Percentiles rank a stretch among this genome's conserved stretches.
These are phyloP conservation scores for Lagerstroemia fauriei DNA, from an alignment of 441 rosid genomes.

Conservation along the genomic window DNA sequence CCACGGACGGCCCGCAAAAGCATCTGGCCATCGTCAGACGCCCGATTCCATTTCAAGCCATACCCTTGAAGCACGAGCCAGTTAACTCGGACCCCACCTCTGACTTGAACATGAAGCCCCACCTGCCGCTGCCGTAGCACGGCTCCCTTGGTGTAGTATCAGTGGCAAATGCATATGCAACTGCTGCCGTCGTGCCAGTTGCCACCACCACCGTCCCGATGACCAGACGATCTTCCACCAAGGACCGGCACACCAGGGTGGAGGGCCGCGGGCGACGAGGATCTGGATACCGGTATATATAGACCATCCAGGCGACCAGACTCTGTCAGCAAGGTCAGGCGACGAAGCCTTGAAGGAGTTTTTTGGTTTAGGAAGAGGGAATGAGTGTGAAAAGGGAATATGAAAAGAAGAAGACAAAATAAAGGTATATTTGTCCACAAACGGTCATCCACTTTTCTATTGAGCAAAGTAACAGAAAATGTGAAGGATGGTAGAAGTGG, in stretches of 20 bases:
- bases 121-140: neutral
- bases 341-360: conserved; percentile 1
- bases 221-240: conserved; percentile 43
- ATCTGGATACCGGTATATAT: conserved; percentile 63
- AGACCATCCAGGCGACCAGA: conserved; percentile 57
- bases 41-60: conserved; percentile 32
- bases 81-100: conserved; percentile 25
- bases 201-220: conserved; percentile 15
- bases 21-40: conserved; percentile 4
- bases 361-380: too few species aligned
- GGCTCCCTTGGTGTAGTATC: conserved; percentile 31
- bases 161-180: conserved; percentile 28
- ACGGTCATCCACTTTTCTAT: too few species aligned
- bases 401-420: too few species aligned
- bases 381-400: too few species aligned
- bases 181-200: conserved; percentile 11
- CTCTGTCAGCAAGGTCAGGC: neutral
- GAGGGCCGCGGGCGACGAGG: conserved; percentile 73
- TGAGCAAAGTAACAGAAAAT: too few species aligned
- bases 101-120: conserved; percentile 30
- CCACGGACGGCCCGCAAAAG: neutral
- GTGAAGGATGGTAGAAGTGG: too few species aligned
- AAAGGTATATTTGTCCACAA: too few species aligned
- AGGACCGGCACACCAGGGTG: conserved; percentile 66
- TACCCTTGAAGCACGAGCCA: conserved; percentile 50